These are phyloP conservation scores for Naganishia vaughanmartiniae DNA, from an alignment of 768 basidiomycete genomes.

Conservation along the genomic window DNA sequence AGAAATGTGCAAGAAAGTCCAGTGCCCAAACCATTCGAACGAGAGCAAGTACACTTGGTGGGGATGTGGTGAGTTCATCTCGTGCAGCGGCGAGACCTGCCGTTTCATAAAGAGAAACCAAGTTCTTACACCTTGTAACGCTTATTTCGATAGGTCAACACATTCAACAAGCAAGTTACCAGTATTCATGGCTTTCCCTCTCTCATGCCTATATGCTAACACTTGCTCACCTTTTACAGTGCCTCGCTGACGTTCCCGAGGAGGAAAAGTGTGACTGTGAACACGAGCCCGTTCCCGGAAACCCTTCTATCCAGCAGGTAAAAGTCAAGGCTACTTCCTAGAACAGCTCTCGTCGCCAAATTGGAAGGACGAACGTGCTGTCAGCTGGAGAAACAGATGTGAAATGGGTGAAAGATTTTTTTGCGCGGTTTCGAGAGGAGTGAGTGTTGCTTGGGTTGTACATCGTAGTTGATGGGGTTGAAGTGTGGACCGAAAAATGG, in stretches of 20 bases:
- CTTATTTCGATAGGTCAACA: slow-evolving; percentile 37
- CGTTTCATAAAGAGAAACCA: background rate
- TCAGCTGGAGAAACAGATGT: no score
- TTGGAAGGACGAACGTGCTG: no score
- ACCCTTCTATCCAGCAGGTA: slow-evolving; percentile 44
- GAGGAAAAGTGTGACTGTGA: slow-evolving; percentile 45
- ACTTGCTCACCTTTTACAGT: slow-evolving; percentile 31
- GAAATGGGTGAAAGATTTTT: no score
- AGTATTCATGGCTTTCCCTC: background rate
- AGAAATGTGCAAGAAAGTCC: slow-evolving; percentile 48
- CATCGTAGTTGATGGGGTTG: no score
- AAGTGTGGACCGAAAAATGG: no score
- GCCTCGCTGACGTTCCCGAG: slow-evolving; percentile 44
- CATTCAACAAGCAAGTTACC: slow-evolving; percentile 41
- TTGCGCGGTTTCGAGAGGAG: no score
- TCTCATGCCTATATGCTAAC: background rate
- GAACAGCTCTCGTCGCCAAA: background rate
- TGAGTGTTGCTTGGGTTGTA: no score
- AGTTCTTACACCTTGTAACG: background rate
- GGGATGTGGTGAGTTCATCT: slow-evolving; percentile 47
- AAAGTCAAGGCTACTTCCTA: slow-evolving; percentile 18
- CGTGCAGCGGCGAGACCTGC: background rate
- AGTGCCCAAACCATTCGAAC: slow-evolving; percentile 42
- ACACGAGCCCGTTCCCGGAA: slow-evolving; percentile 41
- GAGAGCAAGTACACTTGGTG: slow-evolving; percentile 50